Conservation (phyloP, 2,329 filamentous ascomycete genomes). For the Stagonosporopsis cucurbitacearum region DNA sequence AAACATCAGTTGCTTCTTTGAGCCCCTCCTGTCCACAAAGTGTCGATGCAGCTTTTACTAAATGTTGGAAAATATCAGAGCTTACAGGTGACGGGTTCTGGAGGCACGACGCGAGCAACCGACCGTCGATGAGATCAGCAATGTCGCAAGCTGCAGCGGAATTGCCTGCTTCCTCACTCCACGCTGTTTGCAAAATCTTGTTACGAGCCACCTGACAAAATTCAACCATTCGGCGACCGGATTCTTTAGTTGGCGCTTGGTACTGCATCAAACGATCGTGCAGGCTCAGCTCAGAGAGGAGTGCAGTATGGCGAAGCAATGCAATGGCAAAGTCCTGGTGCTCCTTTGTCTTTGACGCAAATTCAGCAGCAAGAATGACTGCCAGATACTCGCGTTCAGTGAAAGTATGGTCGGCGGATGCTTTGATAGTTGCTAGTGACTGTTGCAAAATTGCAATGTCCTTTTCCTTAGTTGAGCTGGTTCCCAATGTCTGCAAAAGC, state of each 20-base stretch:
- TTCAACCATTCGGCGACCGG: conserved; percentile 43
- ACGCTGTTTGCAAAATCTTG: conserved; percentile 49
- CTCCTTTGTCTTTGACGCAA: conserved; percentile 38
- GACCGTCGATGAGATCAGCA: conserved; percentile 63
- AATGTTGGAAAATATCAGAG: conserved; percentile 27
- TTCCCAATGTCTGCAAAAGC: not conserved
- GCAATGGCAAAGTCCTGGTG: conserved; percentile 44
- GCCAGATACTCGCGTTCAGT: conserved; percentile 47
- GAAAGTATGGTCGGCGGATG: conserved; percentile 28
- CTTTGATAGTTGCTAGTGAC: conserved; percentile 27
- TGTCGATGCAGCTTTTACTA: conserved; percentile 29
- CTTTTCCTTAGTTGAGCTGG: conserved; percentile 5
- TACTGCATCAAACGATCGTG: conserved; percentile 46
- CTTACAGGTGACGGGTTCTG: conserved; percentile 23
- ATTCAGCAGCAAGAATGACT: conserved; percentile 41
- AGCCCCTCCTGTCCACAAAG: conserved; percentile 27
- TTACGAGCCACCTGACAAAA: conserved; percentile 49
- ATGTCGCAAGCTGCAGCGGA: conserved; percentile 52
- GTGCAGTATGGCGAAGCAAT: conserved; percentile 53
- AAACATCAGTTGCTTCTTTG: conserved; percentile 13
- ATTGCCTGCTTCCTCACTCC: conserved; percentile 37
- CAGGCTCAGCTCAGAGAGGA: conserved; percentile 52
- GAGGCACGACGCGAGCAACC: conserved; percentile 45
- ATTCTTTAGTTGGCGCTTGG: conserved; percentile 41
- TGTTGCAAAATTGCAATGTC: conserved; percentile 28